A percentile compares a stretch with the other conserved stretches of the same genome.
These are phyloP conservation scores for Tephrocybe sp. DNA, from an alignment of 768 basidiomycete genomes.

Conservation along the genomic window DNA sequence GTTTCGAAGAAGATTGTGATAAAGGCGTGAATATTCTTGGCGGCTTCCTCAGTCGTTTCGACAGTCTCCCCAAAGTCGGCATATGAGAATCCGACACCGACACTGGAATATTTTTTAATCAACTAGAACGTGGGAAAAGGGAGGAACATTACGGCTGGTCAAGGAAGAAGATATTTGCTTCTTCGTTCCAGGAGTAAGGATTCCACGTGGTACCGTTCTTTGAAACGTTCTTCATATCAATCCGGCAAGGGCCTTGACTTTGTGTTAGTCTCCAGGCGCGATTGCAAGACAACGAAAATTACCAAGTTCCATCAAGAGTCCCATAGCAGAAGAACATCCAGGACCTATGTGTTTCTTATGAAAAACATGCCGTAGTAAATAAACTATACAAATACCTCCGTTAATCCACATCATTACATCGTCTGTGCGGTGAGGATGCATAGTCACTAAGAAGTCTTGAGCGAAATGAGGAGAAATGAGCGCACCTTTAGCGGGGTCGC, in stretches of 20 bases:
- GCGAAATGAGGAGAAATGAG: slow-evolving; percentile 18
- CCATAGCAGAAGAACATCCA: slow-evolving; percentile 51
- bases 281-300: slow-evolving; percentile 27
- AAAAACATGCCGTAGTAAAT: neutral
- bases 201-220: slow-evolving; percentile 62
- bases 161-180: slow-evolving; percentile 68
- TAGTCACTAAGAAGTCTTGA: slow-evolving; percentile 11
- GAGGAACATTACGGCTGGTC: slow-evolving; percentile 50
- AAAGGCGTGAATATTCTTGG: slow-evolving; percentile 72
- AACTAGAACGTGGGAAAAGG: neutral
- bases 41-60: slow-evolving; percentile 78
- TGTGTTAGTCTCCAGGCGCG: neutral
- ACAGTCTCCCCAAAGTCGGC: slow-evolving; percentile 67
- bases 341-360: slow-evolving; percentile 39
- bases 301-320: slow-evolving; percentile 72
- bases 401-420: slow-evolving; percentile 75
- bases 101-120: slow-evolving; percentile 29
- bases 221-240: slow-evolving; percentile 55
- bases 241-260: slow-evolving; percentile 36
- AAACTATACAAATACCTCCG: slow-evolving; percentile 34
- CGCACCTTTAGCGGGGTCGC: slow-evolving; percentile 49
- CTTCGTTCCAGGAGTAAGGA: slow-evolving; percentile 62
- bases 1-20: slow-evolving; percentile 78
- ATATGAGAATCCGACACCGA: slow-evolving; percentile 72
- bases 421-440: slow-evolving; percentile 28